A percentile compares a stretch with the other conserved stretches of the same genome.
phyloP scores from a whole-genome alignment of 140 eudicot species.

The Bidens hawaiensis region DNA sequence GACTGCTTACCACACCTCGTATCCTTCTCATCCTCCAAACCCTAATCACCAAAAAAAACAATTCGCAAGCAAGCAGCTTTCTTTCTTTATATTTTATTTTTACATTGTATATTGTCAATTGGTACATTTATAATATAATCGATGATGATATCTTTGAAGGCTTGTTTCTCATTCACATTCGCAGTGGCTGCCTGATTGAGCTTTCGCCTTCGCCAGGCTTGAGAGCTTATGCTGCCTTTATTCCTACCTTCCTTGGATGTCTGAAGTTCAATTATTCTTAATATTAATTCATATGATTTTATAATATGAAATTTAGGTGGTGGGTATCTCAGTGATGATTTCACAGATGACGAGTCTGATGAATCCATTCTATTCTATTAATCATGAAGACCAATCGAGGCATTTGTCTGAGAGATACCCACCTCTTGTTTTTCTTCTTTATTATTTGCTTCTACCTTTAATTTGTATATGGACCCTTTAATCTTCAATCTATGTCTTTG shows the following conservation, averaged over 20 bases:
- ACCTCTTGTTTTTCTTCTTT: background rate
- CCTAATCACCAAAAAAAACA: conserved; percentile 9
- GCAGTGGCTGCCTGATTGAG: conserved; percentile 68
- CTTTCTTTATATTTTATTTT: background rate
- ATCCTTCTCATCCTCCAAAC: conserved; percentile 5
- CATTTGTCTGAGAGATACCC: conserved; percentile 34
- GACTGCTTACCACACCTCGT: background rate
- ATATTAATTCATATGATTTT: background rate
- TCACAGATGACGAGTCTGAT: conserved; percentile 42
- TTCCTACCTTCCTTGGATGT: conserved; percentile 82
- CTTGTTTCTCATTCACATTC: conserved; percentile 71
- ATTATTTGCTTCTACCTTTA: background rate
- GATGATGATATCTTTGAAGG: conserved; percentile 40
- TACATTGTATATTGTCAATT: background rate
- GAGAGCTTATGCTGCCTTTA: conserved; percentile 48
- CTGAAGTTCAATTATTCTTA: conserved; percentile 23
- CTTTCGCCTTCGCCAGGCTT: conserved; percentile 72
- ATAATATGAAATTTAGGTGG: background rate
- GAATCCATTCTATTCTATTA: conserved; percentile 25
- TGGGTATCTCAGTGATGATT: conserved; percentile 27
- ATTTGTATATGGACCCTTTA: too few relatives aligned
- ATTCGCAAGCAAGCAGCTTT: background rate
- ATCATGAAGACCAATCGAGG: conserved; percentile 33
- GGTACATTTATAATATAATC: too few relatives aligned
- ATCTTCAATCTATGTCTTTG: too few relatives aligned